Base-by-base conservation (phyloP, 2,329 filamentous ascomycete species). In the Epichloe bromicola region DNA sequence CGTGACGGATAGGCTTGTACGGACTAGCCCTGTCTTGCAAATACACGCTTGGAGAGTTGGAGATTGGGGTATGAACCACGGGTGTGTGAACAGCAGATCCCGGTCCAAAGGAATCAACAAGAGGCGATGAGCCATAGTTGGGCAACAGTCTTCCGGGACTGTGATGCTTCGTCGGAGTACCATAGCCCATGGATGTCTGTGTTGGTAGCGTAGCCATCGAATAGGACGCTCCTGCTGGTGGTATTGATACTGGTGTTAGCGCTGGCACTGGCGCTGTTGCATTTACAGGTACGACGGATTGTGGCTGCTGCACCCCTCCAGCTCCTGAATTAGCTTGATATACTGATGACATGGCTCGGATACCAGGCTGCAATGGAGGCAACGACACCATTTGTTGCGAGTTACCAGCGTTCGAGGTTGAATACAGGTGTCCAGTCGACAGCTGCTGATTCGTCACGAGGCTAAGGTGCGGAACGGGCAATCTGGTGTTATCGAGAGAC, bases 11-110 rank as follows among this genome's bases (percentile, higher is more conserved):
- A 1, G 91, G 91, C 56, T 88, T 86, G 68, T 97, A 97, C 3
- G 93, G 93, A 51, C 91, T 97, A 56, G 86, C 83, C 51, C 93
- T 80, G 64, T 95, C 88, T 61, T 87, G 85, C 38, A 96, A 74
- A 67, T 94, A 94, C 61, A 88, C 80, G 11, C 86, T 90, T 1
- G 91, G 91, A 34, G 93, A 97, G 56, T 93, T 78, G 34, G 86
- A 84, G 43, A 81, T 79, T 5, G 85, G 82, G 8, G 82, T 79
- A 46, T 82, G 76, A 4, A 59, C 59, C 39, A 67, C 61, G 2
- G 85, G 83, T 8, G 82, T 79, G 49, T 81, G 76, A 11, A 76
- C 70, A 11, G 71, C 67, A 2, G 79, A 77, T 46, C 58, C 64
- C 43, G 74, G 71, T 6, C 71, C 71, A 49, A 78, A 85, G 20